Percentiles rank a stretch among this genome's conserved stretches.
phyloP scores from a whole-genome alignment of 768 basidiomycete genomes.

The Cantharellus anzutake region DNA sequence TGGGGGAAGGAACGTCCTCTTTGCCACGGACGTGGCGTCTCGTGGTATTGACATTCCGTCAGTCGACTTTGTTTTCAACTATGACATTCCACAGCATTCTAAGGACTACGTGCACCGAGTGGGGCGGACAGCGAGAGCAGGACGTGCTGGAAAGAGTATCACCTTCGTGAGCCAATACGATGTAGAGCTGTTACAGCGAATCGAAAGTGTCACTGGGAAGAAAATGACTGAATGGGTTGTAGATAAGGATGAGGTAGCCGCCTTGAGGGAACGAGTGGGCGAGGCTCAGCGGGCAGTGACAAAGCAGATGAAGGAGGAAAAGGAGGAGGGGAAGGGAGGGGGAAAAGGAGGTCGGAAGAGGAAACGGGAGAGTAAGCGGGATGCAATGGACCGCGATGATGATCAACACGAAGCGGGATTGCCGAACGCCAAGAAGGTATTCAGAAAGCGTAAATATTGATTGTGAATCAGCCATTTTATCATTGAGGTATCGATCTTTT shows the following conservation, averaged over 20 bases:
- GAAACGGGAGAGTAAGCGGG: conserved; percentile 29
- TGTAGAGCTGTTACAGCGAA: conserved; percentile 87
- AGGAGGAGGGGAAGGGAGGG: conserved; percentile 23
- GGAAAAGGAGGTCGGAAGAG: conserved; percentile 29
- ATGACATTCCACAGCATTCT: conserved; percentile 91
- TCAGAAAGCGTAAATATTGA: neutral
- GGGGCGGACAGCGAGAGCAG: conserved; percentile 91
- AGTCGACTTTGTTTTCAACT: conserved; percentile 95
- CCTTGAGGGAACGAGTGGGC: conserved; percentile 73
- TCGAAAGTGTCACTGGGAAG: conserved; percentile 81
- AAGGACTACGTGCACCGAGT: conserved; percentile 99
- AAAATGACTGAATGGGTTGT: conserved; percentile 80
- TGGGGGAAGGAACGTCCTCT: conserved; percentile 75
- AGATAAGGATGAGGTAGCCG: conserved; percentile 72
- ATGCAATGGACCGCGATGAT: conserved; percentile 81
- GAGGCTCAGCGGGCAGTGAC: conserved; percentile 60
- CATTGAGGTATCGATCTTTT: neutral
- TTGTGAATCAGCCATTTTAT: neutral
- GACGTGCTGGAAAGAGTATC: conserved; percentile 90
- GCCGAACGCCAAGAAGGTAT: conserved; percentile 30
- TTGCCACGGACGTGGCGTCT: conserved; percentile 93
- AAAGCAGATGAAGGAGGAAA: conserved; percentile 65
- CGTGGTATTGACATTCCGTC: conserved; percentile 90
- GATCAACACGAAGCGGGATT: conserved; percentile 84
- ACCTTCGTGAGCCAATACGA: conserved; percentile 99